Conservation (phyloP, 2,329 filamentous ascomycete species). For the Myriosclerotinia scirpicola region DNA sequence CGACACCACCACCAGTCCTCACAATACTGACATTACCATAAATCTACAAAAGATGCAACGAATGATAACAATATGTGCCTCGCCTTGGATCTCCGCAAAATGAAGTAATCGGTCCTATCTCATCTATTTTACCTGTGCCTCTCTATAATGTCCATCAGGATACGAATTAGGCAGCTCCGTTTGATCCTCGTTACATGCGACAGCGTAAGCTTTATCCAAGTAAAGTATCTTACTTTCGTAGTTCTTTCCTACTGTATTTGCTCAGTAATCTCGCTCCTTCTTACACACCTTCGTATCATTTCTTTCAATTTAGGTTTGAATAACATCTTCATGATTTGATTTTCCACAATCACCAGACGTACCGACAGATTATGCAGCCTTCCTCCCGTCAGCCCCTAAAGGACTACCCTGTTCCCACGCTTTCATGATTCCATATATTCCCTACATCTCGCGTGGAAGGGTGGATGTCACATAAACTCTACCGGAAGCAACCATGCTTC, state of each 20-base stretch:
- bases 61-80: constrained; percentile 4
- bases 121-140: constrained; percentile 10
- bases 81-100: constrained; percentile 1
- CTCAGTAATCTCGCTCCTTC: constrained; percentile 7
- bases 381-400: constrained; percentile 21
- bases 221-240: constrained; percentile 10
- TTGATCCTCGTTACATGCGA: constrained; percentile 20
- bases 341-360: background rate
- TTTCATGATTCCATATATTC: background rate
- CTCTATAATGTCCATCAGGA: background rate
- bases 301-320: background rate
- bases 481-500: constrained; percentile 21
- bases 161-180: constrained; percentile 17
- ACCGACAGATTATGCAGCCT: constrained; percentile 18
- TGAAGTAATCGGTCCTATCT: constrained; percentile 21
- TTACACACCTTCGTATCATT: background rate
- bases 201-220: constrained; percentile 11
- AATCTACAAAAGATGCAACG: background rate
- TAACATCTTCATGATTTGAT: background rate
- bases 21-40: background rate
- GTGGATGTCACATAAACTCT: constrained; percentile 21
- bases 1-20: background rate
- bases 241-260: background rate
- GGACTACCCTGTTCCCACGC: constrained; percentile 20
- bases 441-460: constrained; percentile 22